Evolutionary conservation across 331 rosid species (phyloP), one percentile per base, ranked within the genome.

Genomic region (Quercus lobata): DNA sequence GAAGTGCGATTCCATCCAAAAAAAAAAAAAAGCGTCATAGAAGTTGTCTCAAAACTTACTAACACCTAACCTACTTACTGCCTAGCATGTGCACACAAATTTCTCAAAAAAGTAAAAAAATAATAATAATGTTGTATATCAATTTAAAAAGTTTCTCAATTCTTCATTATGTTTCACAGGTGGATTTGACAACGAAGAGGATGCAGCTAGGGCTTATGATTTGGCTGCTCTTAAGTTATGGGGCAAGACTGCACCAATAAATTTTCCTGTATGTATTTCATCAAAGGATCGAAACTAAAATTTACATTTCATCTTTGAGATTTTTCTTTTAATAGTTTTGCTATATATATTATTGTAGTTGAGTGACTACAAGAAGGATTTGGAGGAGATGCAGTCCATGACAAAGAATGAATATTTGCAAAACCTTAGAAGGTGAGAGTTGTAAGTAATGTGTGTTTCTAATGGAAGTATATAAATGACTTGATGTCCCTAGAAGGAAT

Each of bases 201-300:
- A 82, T 0, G 86, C 86, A 21, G 86, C 79, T 1, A 78, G 66
- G 14, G 82, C 82, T 57, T 46, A 66, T 78, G 86, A 82, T 77
- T 63, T 82, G 35, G 82, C 82, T 73, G 79, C 86, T 78, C 68
- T 82, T 14, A 82, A 82, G 75, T 78, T 63, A 22, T 82, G 82
- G 86, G 82, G 86, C 41, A 15, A 17, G 60, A 37, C 66, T 73
- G 79, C 86, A 27, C 61, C 68, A 12, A 19, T 68, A 17, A 82
- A 82, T 69, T 82, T 82, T 27, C 71, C 79, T 21, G 86, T 82
- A 78, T 54, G 79, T 71, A 69, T 57, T 22, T 57, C 10, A n/a
- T 57, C 62, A n/a, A 57, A 6, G 12, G 10, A 56, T 7, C 25
- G 22, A 56, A n/a, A 27, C 22, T n/a, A n/a, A n/a, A 6, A n/a